A percentile compares a stretch with the other conserved stretches of the same genome.
phyloP scores from a whole-genome alignment of 1,139 yeast genomes.

The Scheffersomyces segobiensis region DNA sequence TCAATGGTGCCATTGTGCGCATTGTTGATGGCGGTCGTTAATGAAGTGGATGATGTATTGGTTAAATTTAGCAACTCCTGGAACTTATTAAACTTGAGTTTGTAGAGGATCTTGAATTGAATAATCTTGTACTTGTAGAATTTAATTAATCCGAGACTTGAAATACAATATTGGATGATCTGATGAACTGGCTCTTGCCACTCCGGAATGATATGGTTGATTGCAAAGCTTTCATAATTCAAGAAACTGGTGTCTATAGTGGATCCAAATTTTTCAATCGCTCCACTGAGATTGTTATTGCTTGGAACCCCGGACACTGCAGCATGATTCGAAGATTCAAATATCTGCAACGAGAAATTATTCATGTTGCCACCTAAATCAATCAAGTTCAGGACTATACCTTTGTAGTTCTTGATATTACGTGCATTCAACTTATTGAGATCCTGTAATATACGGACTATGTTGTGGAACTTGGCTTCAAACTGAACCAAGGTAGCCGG shows the following conservation, averaged over 20 bases:
- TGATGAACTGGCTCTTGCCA: conserved; percentile 52
- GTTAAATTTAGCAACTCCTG: conserved; percentile 38
- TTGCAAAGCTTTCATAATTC: conserved; percentile 40
- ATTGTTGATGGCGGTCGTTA: not conserved
- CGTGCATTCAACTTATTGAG: conserved; percentile 36
- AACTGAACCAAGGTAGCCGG: conserved; percentile 36
- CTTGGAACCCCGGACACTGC: conserved; percentile 6
- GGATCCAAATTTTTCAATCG: conserved; percentile 48
- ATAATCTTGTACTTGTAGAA: conserved; percentile 48
- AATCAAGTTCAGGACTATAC: conserved; percentile 31
- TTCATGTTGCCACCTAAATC: conserved; percentile 51
- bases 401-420: conserved; percentile 31
- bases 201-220: conserved; percentile 37
- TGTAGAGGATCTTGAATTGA: conserved; percentile 43
- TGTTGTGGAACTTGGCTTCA: conserved; percentile 37
- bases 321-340: conserved; percentile 22
- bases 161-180: conserved; percentile 38
- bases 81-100: conserved; percentile 40
- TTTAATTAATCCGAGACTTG: conserved; percentile 40
- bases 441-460: conserved; percentile 33
- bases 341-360: conserved; percentile 47
- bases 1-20: not conserved
- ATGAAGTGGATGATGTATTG: conserved; percentile 12
- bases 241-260: conserved; percentile 45
- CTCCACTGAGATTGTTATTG: conserved; percentile 31